Evolutionary conservation across 306 rosid species (phyloP), one percentile per base, ranked within the genome.

Genomic region (Citrullus mucosospermus): DNA sequence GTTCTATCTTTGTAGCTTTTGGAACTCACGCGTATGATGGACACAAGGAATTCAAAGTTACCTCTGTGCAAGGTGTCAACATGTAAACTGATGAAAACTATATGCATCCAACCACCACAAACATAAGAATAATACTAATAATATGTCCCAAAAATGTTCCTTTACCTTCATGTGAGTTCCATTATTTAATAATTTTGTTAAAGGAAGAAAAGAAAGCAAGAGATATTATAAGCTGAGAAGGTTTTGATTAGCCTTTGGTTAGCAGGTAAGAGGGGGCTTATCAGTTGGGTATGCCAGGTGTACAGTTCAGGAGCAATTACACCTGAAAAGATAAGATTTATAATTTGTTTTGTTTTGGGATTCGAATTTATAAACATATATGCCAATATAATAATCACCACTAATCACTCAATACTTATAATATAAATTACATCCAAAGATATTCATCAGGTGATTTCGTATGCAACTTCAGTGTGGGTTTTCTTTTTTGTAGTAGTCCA

Each of bases 1-100:
- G 91, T 22, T 90, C 88, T 88, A 83, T 91, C 96, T 87, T 39
- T 48, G 50, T 9, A 65, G 78, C 85, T 88, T 90, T 89, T 85
- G 90, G 83, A 87, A 78, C 13, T 81, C 79, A 73, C 88, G 85
- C 86, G 91, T 87, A 87, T 65, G 46, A 36, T 81, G 34, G 34
- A 32, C 34, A 70, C 70, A 12, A 50, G 46, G 60, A 75, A 86
- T 74, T 85, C 82, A 61, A 85, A 78, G 51, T 22, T 50, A 14
- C 25, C 32, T 83, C 62, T 78, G 55, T 16, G 72, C 88, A 18
- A 86, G 75, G 83, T 87, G 91, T 78, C 89, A 43, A 56, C n/a
- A 34, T 54, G 44, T n/a, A 8, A 78, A 86, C 71, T 51, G 5
- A 30, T 74, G 82, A 87, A 16, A 87, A 80, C 59, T 63, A 83